Conservation (phyloP, 164 flowering plant species). For the Buxus sempervirens region DNA sequence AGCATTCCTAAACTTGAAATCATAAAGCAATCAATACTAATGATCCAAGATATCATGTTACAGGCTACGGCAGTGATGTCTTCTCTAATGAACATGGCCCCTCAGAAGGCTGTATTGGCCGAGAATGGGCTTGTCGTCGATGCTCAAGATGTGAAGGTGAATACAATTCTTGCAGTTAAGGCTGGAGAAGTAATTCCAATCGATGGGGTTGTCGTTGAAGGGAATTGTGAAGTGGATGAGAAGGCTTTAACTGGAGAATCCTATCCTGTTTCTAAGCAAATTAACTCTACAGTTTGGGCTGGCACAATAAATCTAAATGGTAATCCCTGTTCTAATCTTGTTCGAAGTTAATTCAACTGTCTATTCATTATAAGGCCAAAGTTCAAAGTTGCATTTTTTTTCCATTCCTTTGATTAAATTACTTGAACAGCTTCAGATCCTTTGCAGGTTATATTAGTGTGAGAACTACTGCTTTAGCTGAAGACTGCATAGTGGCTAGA, state of each 20-base stretch:
- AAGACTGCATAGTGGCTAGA: conserved; percentile 81
- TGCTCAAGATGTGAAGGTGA: conserved; percentile 55
- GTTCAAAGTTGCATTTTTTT: neutral
- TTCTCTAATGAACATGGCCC: conserved; percentile 65
- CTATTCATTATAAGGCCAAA: neutral
- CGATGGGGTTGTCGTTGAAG: conserved; percentile 81
- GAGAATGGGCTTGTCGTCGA: conserved; percentile 67
- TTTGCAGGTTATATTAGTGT: conserved; percentile 69
- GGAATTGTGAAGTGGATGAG: conserved; percentile 86
- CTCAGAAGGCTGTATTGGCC: conserved; percentile 76
- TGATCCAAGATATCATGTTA: neutral
- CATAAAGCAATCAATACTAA: neutral
- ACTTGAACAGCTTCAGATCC: neutral
- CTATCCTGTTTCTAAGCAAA: conserved; percentile 68
- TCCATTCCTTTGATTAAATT: neutral
- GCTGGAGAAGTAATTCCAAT: conserved; percentile 83
- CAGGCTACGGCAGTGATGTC: conserved; percentile 84
- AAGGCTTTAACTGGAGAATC: conserved; percentile 85
- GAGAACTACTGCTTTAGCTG: conserved; percentile 68
- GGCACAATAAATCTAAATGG: conserved; percentile 93
- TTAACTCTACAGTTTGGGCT: conserved; percentile 73
- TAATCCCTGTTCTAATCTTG: conserved; percentile 17
- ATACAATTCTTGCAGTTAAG: conserved; percentile 73
- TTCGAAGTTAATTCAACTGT: neutral
- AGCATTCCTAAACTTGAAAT: too few relatives aligned